phyloP scores from a whole-genome alignment of 208 protist genomes.

The Naegleria gruberi region DNA sequence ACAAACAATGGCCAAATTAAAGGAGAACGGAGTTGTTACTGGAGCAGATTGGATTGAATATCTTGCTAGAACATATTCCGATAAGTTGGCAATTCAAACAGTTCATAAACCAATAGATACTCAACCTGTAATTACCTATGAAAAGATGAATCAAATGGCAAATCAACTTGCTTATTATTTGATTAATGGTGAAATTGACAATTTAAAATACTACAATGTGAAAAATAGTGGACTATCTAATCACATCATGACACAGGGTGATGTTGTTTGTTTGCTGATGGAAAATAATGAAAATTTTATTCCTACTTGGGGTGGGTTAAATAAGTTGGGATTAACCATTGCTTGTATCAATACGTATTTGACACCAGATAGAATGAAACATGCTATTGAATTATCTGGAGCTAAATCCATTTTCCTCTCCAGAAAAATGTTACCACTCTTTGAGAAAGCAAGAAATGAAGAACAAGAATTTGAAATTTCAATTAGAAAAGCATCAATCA shows the following conservation, averaged over 20 bases:
- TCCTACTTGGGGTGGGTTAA: conserved; percentile 27
- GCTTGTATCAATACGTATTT: conserved; percentile 32
- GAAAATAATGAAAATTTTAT: conserved; percentile 18
- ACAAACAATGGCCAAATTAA: background rate
- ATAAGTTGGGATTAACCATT: conserved; percentile 23
- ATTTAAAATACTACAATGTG: too few species aligned
- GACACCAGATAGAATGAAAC: background rate
- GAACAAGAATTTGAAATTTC: conserved; percentile 13
- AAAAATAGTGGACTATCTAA: too few species aligned
- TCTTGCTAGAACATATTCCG: background rate
- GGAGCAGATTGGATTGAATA: background rate
- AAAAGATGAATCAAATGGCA: background rate
- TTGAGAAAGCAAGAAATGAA: conserved; percentile 9
- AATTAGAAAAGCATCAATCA: background rate
- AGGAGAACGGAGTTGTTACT: background rate
- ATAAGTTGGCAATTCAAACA: background rate
- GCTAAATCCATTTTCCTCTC: conserved; percentile 22
- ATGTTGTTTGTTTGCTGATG: background rate
- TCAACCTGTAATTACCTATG: background rate
- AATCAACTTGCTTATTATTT: background rate
- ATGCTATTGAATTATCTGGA: conserved; percentile 20
- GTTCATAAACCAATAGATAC: background rate
- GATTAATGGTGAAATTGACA: background rate
- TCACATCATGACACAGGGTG: background rate
- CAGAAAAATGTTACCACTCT: background rate